Evolutionary conservation across 306 rosid genomes (phyloP), one percentile per base, ranked within the genome.

Genomic region (Cicer chorassanicum): DNA sequence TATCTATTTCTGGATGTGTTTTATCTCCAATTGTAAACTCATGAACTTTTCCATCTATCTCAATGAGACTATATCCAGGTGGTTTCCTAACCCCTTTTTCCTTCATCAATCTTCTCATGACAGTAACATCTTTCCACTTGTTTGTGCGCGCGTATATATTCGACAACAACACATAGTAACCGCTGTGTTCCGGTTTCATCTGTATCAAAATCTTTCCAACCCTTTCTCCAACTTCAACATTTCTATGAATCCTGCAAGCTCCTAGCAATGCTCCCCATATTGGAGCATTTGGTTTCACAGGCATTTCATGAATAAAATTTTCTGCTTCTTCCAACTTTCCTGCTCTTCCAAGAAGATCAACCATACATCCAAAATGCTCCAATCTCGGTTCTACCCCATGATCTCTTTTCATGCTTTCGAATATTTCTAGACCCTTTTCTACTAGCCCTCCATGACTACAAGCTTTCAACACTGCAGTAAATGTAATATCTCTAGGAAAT

Each of bases 321-420:
- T 84, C 88, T 2, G 88, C 85, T 75, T 81, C 88, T 21, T 64
- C 76, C 59, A 84, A 56, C 66, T 78, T 84, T 59, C 88, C 88
- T 44, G 85, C 83, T 9, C 83, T 74, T 4, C 85, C 85, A 12
- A 84, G 88, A 34, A 81, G 85, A 34, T 84, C 88, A 74, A 84
- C 88, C 83, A 78, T 38, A 14, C 85, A 84, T 64, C 88, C 85
- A 70, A 81, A 84, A 18, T 84, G 85, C 77, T 84, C 88, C 81
- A 84, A 74, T 72, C 88, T 78, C 41, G 81, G 82, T 53, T 74
- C 83, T 4, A 81, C 41, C 34, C 79, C 61, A 34, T 84, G 76
- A 51, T 78, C 82, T 39, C 68, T 6, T 78, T 74, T 74, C 83
- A 84, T 84, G 75, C 70, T 81, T 45, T 70, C 76, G 34, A 81